Evolutionary conservation across 1,139 yeast species (phyloP).

Genomic region (Pichia sp.): DNA sequence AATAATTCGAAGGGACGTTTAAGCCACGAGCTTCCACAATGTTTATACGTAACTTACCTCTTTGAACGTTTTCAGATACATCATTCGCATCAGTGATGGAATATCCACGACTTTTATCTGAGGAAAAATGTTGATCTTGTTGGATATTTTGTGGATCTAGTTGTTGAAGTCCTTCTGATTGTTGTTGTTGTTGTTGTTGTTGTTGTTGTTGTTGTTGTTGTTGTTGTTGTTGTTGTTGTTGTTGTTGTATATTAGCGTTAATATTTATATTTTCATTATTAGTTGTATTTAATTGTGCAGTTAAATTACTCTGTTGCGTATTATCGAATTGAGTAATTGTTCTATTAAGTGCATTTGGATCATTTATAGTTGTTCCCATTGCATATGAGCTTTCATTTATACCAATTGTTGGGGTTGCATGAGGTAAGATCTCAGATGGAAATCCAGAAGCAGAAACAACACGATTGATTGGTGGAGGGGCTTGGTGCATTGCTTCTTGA

Average conservation of each 20-base stretch:
- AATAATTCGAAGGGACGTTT: slow-evolving; percentile 42
- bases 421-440: slow-evolving; percentile 33
- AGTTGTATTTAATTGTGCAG: slow-evolving; percentile 21
- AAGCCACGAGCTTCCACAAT: slow-evolving; percentile 75
- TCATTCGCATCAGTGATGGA: slow-evolving; percentile 17
- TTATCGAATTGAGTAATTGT: slow-evolving; percentile 26
- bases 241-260: slow-evolving; percentile 4
- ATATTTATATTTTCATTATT: slow-evolving; percentile 6
- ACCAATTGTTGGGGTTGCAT: slow-evolving; percentile 60
- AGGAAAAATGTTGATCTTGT: slow-evolving; percentile 9
- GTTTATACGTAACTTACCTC: slow-evolving; percentile 76
- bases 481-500: not conserved
- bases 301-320: slow-evolving; percentile 21
- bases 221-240: slow-evolving; percentile 30
- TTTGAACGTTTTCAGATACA: slow-evolving; percentile 39
- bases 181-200: not conserved
- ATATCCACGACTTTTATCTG: slow-evolving; percentile 8
- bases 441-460: slow-evolving; percentile 19
- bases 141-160: not conserved
- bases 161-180: slow-evolving; percentile 7
- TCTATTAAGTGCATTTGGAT: slow-evolving; percentile 25
- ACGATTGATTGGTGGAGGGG: slow-evolving; percentile 1
- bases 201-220: slow-evolving; percentile 21
- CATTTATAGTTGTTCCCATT: slow-evolving; percentile 56
- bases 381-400: slow-evolving; percentile 55